Percentiles rank a stretch among this genome's conserved stretches.
phyloP scores from a whole-genome alignment of 768 basidiomycete species.

The Daedalea quercina region DNA sequence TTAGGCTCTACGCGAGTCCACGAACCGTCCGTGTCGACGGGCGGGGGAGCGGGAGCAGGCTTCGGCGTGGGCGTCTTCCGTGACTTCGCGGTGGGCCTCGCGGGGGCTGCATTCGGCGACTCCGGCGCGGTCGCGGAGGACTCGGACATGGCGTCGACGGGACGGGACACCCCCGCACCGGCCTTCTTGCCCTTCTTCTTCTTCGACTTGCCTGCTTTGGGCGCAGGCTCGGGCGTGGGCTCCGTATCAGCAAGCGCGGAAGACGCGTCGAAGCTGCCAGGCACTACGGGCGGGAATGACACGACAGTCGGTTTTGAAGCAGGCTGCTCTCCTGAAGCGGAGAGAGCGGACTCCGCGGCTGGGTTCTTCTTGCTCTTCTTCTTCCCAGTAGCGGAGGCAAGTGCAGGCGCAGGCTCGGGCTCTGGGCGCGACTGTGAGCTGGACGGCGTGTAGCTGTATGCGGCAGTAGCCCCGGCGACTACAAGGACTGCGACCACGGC shows the following conservation, averaged over 20 bases:
- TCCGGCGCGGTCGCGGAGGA: conserved; percentile 24
- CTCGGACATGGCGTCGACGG: conserved; percentile 20
- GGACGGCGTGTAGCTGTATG: conserved; percentile 17
- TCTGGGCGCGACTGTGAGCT: conserved; percentile 15
- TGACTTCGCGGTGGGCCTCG: conserved; percentile 19
- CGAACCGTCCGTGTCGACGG: conserved; percentile 47
- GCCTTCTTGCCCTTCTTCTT: conserved; percentile 27
- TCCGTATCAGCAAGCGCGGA: conserved; percentile 11
- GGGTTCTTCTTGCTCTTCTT: conserved; percentile 19
- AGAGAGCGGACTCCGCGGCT: neutral
- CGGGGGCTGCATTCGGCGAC: conserved; percentile 10
- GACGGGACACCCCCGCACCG: conserved; percentile 2
- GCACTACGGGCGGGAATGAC: conserved; percentile 33
- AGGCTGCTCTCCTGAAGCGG: conserved; percentile 2
- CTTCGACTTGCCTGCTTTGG: conserved; percentile 36
- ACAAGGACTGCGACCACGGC: conserved; percentile 9
- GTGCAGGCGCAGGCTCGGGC: conserved; percentile 3
- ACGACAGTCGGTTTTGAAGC: conserved; percentile 24
- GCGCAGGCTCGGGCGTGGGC: conserved; percentile 7
- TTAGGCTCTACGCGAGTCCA: conserved; percentile 68
- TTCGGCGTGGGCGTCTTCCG: conserved; percentile 27
- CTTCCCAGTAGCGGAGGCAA: conserved; percentile 9
- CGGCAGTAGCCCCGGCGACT: conserved; percentile 12
- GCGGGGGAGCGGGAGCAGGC: conserved; percentile 13
- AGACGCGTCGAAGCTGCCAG: conserved; percentile 37